Base-by-base conservation (phyloP, 2,329 filamentous ascomycete species). In the Aspergillus piperis region DNA sequence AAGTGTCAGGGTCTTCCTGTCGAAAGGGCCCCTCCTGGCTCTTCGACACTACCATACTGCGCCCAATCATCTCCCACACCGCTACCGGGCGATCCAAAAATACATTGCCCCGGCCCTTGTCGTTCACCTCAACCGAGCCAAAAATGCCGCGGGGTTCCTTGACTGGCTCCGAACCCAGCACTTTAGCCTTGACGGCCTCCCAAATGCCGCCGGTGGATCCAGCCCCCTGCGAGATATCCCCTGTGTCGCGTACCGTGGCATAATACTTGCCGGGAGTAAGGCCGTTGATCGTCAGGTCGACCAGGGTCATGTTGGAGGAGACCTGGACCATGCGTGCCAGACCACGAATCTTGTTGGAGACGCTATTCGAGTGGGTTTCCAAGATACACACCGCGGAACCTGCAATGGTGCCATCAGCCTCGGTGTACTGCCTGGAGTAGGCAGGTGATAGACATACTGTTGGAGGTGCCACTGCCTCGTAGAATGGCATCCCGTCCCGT, bases 61-160 rank as follows among this genome's bases (percentile, higher is more conserved):
- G 88, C 30, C 95, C 95, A 76, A 98, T 96, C 75, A 96, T 85
- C 78, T 99, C 94, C 95, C 94, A 98, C 55, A 98, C 89, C 74
- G 94, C 88, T 62, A 98, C 88, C 0, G 87, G 84, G 65, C 86
- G 88, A 73, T 96, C 92, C 64, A 96, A 72, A 75, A 98, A 96
- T 13, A 88, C 86, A 66, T 86, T 87, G 5, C 92, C 94, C 30
- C 88, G 84, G 10, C 95, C 92, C 71, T 89, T 84, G 70, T 87
- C 80, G 59, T 87, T 89, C 38, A 99, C 88, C 62, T 90, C 82
- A 11, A 99, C 82, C 1, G 84, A 86, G 3, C 93, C 93, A 65
- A 98, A 84, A 11, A 88, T 72, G 3, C 90, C 90, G 59, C 85
- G 82, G 53, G 81, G 79, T 70, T 73, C 77, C 70, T 70, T 78